Conservation (phyloP, 2,329 filamentous ascomycete species). For the Venturia oleaginea region DNA sequence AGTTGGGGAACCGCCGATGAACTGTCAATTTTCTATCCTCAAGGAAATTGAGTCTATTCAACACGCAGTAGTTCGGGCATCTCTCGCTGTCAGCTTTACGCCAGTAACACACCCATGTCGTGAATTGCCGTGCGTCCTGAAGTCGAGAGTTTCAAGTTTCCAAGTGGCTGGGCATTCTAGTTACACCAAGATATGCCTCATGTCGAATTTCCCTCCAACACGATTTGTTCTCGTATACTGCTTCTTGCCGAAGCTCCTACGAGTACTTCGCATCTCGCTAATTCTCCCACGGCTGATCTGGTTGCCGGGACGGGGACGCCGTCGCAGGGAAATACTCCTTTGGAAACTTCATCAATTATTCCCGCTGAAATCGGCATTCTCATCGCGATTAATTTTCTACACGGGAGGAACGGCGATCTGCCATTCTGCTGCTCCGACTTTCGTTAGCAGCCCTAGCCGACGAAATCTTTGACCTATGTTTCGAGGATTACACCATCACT, state of each 20-base stretch:
- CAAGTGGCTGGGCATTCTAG: not conserved
- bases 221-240: not conserved
- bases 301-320: not conserved
- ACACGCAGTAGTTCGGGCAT: not conserved
- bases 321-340: not conserved
- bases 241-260: too few relatives aligned
- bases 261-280: not conserved
- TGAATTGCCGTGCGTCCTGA: not conserved
- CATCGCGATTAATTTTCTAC: not conserved
- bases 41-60: not conserved
- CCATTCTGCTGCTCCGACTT: not conserved
- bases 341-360: not conserved
- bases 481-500: conserved; percentile 3
- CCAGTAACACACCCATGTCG: not conserved
- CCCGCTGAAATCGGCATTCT: not conserved
- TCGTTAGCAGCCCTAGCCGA: conserved; percentile 4
- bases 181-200: not conserved
- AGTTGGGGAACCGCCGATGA: not conserved
- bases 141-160: not conserved
- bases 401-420: not conserved
- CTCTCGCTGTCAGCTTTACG: not conserved
- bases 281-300: not conserved
- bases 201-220: not conserved
- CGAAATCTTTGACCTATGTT: not conserved
- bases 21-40: not conserved